Evolutionary conservation across 345 rosid genomes (phyloP).

Genomic region (Passiflora organensis): DNA sequence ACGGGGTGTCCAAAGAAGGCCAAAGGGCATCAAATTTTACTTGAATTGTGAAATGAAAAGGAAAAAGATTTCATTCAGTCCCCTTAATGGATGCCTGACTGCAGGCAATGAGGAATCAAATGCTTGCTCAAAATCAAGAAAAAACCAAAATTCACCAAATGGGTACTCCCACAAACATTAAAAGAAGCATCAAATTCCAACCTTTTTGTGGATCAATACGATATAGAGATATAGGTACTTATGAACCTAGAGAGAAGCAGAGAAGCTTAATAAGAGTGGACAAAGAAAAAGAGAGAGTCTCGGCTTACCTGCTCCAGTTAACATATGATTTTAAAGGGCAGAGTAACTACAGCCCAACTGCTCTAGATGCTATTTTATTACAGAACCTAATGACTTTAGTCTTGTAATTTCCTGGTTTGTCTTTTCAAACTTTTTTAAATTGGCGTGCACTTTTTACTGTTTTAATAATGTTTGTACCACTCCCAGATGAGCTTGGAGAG

Average conservation of each 20-base stretch:
- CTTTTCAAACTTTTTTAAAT: not conserved
- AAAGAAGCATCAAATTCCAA: slow-evolving; percentile 62
- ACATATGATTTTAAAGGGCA: slow-evolving; percentile 46
- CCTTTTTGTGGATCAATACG: slow-evolving; percentile 34
- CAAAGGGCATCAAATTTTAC: slow-evolving; percentile 46
- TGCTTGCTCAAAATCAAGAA: slow-evolving; percentile 43
- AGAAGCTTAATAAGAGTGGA: slow-evolving; percentile 3
- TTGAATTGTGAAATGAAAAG: slow-evolving; percentile 43
- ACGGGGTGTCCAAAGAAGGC: slow-evolving; percentile 33
- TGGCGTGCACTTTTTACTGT: slow-evolving; percentile 3
- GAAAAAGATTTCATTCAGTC: slow-evolving; percentile 40
- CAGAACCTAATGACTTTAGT: slow-evolving; percentile 41
- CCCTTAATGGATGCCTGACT: slow-evolving; percentile 26
- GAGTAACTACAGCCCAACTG: slow-evolving; percentile 63
- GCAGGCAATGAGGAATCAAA: slow-evolving; percentile 46
- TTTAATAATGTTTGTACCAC: slow-evolving; percentile 5
- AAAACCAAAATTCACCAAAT: slow-evolving; percentile 34
- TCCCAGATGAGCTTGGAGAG: slow-evolving; percentile 36
- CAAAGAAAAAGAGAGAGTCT: slow-evolving; percentile 9
- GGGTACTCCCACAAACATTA: slow-evolving; percentile 42
- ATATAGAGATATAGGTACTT: slow-evolving; percentile 11
- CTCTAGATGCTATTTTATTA: slow-evolving; percentile 52
- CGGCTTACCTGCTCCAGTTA: slow-evolving; percentile 43
- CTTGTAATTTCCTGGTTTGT: slow-evolving; percentile 5
- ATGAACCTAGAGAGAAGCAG: slow-evolving; percentile 25